Evolutionary conservation across 345 rosid genomes (phyloP).

Genomic region (Lepidium africanum): DNA sequence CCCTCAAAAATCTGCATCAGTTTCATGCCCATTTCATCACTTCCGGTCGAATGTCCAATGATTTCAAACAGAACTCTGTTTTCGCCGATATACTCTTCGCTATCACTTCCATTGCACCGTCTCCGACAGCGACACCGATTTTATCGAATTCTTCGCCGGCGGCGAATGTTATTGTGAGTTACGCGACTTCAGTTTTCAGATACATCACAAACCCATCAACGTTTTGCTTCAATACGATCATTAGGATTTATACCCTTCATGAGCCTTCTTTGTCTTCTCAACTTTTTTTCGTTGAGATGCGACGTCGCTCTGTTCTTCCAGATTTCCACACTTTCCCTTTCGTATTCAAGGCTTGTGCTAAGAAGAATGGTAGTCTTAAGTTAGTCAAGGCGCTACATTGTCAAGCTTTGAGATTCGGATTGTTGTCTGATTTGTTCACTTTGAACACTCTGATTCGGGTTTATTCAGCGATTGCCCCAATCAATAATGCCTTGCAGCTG

Average conservation of each 20-base stretch:
- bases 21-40: conserved; percentile 20
- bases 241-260: conserved; percentile 47
- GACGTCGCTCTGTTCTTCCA: conserved; percentile 40
- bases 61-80: conserved; percentile 1
- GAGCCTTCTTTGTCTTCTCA: conserved; percentile 46
- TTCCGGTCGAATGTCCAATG: conserved; percentile 11
- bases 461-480: conserved; percentile 16
- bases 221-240: conserved; percentile 47
- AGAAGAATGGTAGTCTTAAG: conserved; percentile 15
- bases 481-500: conserved; percentile 29
- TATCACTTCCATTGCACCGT: conserved; percentile 26
- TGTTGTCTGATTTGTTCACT: conserved; percentile 44
- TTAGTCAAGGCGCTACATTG: conserved; percentile 41
- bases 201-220: conserved; percentile 44
- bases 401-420: conserved; percentile 44
- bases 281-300: conserved; percentile 46
- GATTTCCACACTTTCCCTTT: conserved; percentile 66
- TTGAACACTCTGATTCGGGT: conserved; percentile 41
- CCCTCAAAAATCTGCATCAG: conserved; percentile 23
- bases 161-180: conserved; percentile 13
- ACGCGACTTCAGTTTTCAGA: conserved; percentile 38
- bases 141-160: neutral
- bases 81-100: conserved; percentile 38
- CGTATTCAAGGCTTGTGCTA: conserved; percentile 53
- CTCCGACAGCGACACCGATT: neutral